Conservation (phyloP, 371 early-diverging fungal species). For the Mortierella sp. region DNA sequence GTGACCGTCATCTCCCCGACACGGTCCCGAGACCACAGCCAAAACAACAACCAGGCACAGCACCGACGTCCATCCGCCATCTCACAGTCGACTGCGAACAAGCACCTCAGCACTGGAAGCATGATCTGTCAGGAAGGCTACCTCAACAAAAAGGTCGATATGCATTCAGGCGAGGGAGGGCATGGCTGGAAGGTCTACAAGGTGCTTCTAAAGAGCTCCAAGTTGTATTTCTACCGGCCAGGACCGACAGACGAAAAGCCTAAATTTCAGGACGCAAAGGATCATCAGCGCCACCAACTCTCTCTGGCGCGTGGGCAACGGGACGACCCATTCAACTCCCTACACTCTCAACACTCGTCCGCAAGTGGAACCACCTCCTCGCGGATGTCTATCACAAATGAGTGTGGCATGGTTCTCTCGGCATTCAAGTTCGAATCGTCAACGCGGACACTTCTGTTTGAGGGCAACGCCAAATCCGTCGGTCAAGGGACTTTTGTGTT, state of each 20-base stretch:
- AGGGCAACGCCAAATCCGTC: slow-evolving; percentile 58
- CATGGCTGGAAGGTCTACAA: slow-evolving; percentile 87
- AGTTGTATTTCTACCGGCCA: slow-evolving; percentile 85
- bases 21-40: slow-evolving; percentile 4
- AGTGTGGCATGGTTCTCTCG: slow-evolving; percentile 65
- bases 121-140: slow-evolving; percentile 69
- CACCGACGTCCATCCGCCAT: background rate
- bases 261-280: slow-evolving; percentile 70
- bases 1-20: background rate
- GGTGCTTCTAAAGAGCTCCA: slow-evolving; percentile 83
- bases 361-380: slow-evolving; percentile 36
- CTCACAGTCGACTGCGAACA: slow-evolving; percentile 24
- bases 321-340: slow-evolving; percentile 37
- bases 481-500: slow-evolving; percentile 33
- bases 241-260: slow-evolving; percentile 65
- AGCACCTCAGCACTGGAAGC: slow-evolving; percentile 49
- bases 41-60: background rate
- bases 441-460: slow-evolving; percentile 66
- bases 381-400: slow-evolving; percentile 51
- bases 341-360: slow-evolving; percentile 56
- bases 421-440: slow-evolving; percentile 69
- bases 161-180: slow-evolving; percentile 69
- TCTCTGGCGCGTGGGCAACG: slow-evolving; percentile 26
- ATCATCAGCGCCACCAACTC: slow-evolving; percentile 58
- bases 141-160: slow-evolving; percentile 75